Evolutionary conservation across 768 basidiomycete species (phyloP), one percentile per base, ranked within the genome.

Genomic region (Boletus rubropictus): DNA sequence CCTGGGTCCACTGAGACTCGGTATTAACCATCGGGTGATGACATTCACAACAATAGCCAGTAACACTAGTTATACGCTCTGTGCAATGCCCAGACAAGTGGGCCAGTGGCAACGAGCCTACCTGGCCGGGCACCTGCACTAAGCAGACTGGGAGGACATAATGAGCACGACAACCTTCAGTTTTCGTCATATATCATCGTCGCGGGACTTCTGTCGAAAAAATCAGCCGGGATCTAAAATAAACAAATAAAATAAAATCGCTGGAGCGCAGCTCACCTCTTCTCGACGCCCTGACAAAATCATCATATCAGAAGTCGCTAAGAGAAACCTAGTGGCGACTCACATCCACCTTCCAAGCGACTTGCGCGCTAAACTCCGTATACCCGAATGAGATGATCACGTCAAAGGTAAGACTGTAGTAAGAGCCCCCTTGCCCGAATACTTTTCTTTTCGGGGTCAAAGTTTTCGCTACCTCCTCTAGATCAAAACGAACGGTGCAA

Each of bases 341-440:
- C 27, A 53, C 52, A 22, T 53, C 18, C 36, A n/a, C 45, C 4
- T 42, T 42, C 52, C 52, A 53, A 4, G 52, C 52, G 3, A 53
- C 46, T 10, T 53, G 53, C 10, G 53, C 46, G 18, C 28, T 47
- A 15, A 33, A 46, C 84, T 58, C 56, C 1, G 56, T 55, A 21
- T 22, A 20, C 36, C 56, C 56, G 7, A 59, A 57, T 14, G 44
- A 44, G 17, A 54, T 39, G 15, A 57, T 48, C 31, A 57, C 52
- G 7, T 44, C 48, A 18, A 55, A 1, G 7, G 2, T 4, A 6
- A 57, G 28, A 1, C 4, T 0, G 29, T 51, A 57, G 41, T 46
- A 59, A n/a, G 25, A 9, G 2, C 55, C 55, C 2, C 0, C 6
- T 21, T 24, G 24, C 7, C 42, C 49, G 0, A 15, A 34, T 11